A percentile compares a stretch with the other conserved stretches of the same genome.
These are phyloP conservation scores for Penicillium sclerotiorum DNA, from an alignment of 2,329 filamentous ascomycete genomes.

Conservation along the genomic window DNA sequence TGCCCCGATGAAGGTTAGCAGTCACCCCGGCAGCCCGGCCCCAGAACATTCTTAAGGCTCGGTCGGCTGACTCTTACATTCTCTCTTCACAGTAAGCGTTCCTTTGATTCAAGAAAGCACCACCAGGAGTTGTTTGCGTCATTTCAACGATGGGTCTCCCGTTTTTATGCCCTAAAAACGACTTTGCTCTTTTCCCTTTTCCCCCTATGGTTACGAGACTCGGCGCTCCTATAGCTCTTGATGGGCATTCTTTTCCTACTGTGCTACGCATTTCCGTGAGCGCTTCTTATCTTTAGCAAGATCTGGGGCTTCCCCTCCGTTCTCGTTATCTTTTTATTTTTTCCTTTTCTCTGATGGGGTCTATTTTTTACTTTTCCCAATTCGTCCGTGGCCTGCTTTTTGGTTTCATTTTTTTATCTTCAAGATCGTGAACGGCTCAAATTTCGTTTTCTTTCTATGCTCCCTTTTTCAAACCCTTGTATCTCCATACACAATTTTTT, in stretches of 20 bases:
- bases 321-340: conserved; percentile 2
- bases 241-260: conserved; percentile 45
- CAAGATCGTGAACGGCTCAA: conserved; percentile 11
- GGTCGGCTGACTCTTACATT: conserved; percentile 29
- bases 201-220: conserved; percentile 33
- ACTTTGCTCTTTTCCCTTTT: conserved; percentile 39
- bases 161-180: conserved; percentile 39
- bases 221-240: conserved; percentile 45
- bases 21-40: conserved; percentile 32
- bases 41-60: conserved; percentile 32
- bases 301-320: conserved; percentile 32
- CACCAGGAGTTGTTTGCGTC: conserved; percentile 47
- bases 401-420: conserved; percentile 9
- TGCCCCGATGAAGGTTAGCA: conserved; percentile 67
- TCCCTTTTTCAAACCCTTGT: not conserved
- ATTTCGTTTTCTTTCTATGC: conserved; percentile 14
- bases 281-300: conserved; percentile 42
- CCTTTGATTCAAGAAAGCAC: conserved; percentile 44
- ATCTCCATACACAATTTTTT: not conserved
- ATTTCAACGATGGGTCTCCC: conserved; percentile 45
- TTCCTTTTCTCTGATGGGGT: conserved; percentile 6
- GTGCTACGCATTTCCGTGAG: conserved; percentile 47
- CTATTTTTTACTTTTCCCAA: conserved; percentile 18
- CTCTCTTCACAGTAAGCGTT: conserved; percentile 37
- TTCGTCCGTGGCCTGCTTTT: conserved; percentile 17